These are phyloP conservation scores for Lachnellula subtilissima DNA, from an alignment of 2,329 filamentous ascomycete species.

Conservation along the genomic window DNA sequence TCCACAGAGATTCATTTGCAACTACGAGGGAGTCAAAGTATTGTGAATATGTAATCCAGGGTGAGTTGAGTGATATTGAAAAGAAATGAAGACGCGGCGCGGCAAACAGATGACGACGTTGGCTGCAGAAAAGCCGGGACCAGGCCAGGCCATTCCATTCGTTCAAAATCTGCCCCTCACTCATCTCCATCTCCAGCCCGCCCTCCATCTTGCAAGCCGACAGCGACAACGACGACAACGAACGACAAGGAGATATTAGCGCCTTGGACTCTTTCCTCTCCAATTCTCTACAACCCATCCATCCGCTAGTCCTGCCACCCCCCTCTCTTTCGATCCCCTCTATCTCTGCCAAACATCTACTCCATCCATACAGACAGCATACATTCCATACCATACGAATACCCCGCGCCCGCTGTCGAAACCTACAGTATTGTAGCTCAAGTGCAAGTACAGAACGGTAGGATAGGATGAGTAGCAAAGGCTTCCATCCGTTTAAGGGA, in stretches of 20 bases:
- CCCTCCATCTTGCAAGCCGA: background rate
- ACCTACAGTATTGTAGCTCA: too few relatives aligned
- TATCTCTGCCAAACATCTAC: too few relatives aligned
- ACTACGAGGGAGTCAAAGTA: too few relatives aligned
- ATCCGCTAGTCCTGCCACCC: background rate
- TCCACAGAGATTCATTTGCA: too few relatives aligned
- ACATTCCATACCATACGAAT: too few relatives aligned
- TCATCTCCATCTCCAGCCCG: background rate
- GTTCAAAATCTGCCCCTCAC: background rate
- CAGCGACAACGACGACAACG: background rate
- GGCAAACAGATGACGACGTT: constrained; percentile 5
- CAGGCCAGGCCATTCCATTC: background rate
- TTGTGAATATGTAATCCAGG: background rate
- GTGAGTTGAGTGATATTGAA: too few relatives aligned
- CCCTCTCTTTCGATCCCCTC: background rate
- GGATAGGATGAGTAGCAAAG: constrained; percentile 28
- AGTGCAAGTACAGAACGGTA: background rate
- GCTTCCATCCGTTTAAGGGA: constrained; percentile 50
- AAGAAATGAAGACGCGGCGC: background rate
- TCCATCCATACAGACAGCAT: too few relatives aligned
- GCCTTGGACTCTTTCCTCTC: too few relatives aligned
- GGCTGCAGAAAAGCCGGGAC: constrained; percentile 1
- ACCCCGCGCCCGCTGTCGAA: too few relatives aligned
- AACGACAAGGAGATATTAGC: too few relatives aligned
- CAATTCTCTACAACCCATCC: background rate